Evolutionary conservation across 2,329 filamentous ascomycete species (phyloP), one percentile per base, ranked within the genome.

Genomic region (Cladosporium sphaerospermum): DNA sequence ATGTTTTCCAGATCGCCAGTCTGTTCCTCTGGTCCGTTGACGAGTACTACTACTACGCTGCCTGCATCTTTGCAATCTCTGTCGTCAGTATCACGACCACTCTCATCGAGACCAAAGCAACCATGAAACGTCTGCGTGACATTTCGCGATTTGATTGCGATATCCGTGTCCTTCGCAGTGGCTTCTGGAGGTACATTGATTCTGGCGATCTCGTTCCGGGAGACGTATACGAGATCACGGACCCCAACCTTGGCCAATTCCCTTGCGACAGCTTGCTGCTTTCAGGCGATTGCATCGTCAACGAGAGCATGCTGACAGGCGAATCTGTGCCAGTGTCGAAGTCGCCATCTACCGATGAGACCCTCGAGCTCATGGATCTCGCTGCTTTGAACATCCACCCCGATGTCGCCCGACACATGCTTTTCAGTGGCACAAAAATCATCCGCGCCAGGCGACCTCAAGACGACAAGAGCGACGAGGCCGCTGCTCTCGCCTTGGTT

Each of bases 271-370:
- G 92, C 68, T 75, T 99, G 33, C 74, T 99, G 5, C 78, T 99
- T 0, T 89, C 88, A 49, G 95, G 93, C 39, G 95, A 99, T 71
- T 96, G 91, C 64, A 97, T 99, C 57, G 91, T 99, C 59, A 99
- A 99, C 64, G 93, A 99, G 72, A 97, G 93, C 72, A 99, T 99
- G 93, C 81, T 99, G 34, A 99, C 93, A 37, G 83, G 92, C 54
- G 93, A 99, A 75, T 97, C 93, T 39, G 91, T 99, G 4, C 95
- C 93, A 2, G 92, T 99, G 1, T 96, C 91, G 2, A 99, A 99
- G 70, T 78, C 84, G 2, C 91, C 93, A 1, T 84, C 89, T 3
- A 89, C 82, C 2, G 85, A 96, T 64, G 84, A 92, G 56, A 84
- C 87, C 1, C 75, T 99, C n/a, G 77, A 78, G 19, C 73, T 80